phyloP scores from a whole-genome alignment of 805 yeast genomes.

The Ogataea corticis region DNA sequence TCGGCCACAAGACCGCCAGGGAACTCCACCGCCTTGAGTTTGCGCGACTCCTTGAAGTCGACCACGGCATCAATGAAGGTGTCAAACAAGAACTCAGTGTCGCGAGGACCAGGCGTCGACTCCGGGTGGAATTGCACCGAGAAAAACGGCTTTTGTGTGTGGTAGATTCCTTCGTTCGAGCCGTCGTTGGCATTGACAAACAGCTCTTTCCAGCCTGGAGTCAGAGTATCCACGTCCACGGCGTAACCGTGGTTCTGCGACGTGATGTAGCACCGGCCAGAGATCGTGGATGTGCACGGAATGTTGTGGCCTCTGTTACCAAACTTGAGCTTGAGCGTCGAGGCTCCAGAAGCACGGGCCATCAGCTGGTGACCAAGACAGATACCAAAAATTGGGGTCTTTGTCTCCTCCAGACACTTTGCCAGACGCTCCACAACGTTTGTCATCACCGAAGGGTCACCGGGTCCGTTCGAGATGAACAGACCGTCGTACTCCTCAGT shows the following conservation, averaged over 20 bases:
- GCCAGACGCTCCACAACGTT: constrained; percentile 62
- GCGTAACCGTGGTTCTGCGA: constrained; percentile 99
- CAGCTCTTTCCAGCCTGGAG: constrained; percentile 86
- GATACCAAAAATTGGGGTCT: constrained; percentile 94
- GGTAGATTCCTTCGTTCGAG: constrained; percentile 97
- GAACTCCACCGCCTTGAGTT: constrained; percentile 73
- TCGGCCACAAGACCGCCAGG: constrained; percentile 86
- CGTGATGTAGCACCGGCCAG: constrained; percentile 97
- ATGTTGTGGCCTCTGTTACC: constrained; percentile 99
- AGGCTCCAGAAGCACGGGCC: constrained; percentile 94
- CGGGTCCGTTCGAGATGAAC: constrained; percentile 97
- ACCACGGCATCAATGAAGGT: constrained; percentile 82
- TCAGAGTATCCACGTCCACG: constrained; percentile 77
- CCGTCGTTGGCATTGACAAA: constrained; percentile 96
- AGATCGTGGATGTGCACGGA: constrained; percentile 78
- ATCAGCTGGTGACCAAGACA: constrained; percentile 97
- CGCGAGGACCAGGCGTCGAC: constrained; percentile 99
- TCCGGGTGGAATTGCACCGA: constrained; percentile 99
- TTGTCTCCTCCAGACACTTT: constrained; percentile 58
- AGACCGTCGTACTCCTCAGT: constrained; percentile 88
- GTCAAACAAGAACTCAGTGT: constrained; percentile 95
- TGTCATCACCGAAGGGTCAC: constrained; percentile 91
- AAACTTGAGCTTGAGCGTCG: constrained; percentile 86
- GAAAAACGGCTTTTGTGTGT: constrained; percentile 82
- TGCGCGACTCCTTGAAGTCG: constrained; percentile 56